Evolutionary conservation across 2,329 filamentous ascomycete species (phyloP), one percentile per base, ranked within the genome.

Genomic region (Aspergillus quadrilineatus): DNA sequence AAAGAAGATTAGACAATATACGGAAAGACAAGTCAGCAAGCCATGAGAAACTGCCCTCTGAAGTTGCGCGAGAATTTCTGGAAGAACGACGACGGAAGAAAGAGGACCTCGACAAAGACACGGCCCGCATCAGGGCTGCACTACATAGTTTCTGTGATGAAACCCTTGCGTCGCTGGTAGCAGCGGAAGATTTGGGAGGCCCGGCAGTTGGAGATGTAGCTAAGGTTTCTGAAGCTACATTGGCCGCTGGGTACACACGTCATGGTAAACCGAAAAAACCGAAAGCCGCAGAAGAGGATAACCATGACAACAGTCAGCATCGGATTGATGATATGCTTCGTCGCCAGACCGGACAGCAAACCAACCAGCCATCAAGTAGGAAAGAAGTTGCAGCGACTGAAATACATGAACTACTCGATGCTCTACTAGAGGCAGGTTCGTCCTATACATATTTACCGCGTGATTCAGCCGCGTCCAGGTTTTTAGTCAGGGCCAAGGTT

Each of bases 111-210:
- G 83, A 88, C 55, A 76, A 71, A 50, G 82, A 87, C 61, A 87
- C 86, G 1, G 76, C 78, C 1, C 79, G 76, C 42, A 76, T 94
- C 14, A 82, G 89, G 54, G 82, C 80, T 56, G 80, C 83, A 0
- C 80, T 95, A 54, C 83, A 87, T 60, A 77, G 76, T 14, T 95
- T 95, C 67, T 86, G 93, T 56, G 84, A 89, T 59, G 77, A 84
- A 43, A 82, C 85, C 41, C 80, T 96, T 1, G 88, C 89, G 1
- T 75, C 83, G 3, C 89, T 93, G 85, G 79, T 96, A 43, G 90
- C 90, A 6, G 89, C 89, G 0, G 91, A 95, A 74, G 89, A 92
- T 67, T 80, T 92, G 1, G 91, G 91, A 6, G 90, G 91, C 0
- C 90, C 91, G 0, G 87, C 92, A 9, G 89, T 92, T 0, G 89